A percentile compares a stretch with the other conserved stretches of the same genome.
Evolutionary conservation across 2,329 filamentous ascomycete species (phyloP).

Genomic region (Penicillium sp.): DNA sequence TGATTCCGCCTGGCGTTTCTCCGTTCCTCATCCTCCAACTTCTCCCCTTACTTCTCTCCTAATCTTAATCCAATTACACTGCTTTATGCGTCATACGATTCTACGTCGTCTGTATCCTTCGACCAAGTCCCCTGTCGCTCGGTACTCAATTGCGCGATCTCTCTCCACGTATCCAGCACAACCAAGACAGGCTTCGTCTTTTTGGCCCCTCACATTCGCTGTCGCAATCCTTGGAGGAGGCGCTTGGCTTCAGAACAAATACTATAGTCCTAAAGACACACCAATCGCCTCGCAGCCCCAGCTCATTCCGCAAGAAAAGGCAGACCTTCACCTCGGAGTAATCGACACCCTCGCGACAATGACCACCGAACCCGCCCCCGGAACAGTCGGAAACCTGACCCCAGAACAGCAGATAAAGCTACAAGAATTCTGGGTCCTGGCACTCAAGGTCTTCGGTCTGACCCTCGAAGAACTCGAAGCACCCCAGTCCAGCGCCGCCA

Average conservation of each 20-base stretch:
- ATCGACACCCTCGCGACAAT: conserved; percentile 39
- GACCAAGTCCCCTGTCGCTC: conserved; percentile 27
- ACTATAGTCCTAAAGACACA: conserved; percentile 20
- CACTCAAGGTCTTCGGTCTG: conserved; percentile 72
- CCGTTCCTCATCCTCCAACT: not conserved
- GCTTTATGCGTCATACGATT: conserved; percentile 37
- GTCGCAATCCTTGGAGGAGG: conserved; percentile 35
- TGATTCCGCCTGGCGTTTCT: conserved; percentile 2
- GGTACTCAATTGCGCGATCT: conserved; percentile 22
- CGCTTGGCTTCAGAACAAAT: conserved; percentile 34
- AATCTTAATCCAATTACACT: conserved; percentile 1
- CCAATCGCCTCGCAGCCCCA: conserved; percentile 11
- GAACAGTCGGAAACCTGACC: conserved; percentile 83
- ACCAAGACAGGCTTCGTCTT: conserved; percentile 36
- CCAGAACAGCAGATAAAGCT: conserved; percentile 83
- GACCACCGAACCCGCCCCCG: conserved; percentile 42
- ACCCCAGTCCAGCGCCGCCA: conserved; percentile 15
- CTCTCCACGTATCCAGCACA: conserved; percentile 29
- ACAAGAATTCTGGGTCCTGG: conserved; percentile 75
- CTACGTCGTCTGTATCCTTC: conserved; percentile 33
- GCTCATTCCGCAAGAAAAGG: conserved; percentile 11
- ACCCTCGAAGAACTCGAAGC: conserved; percentile 28
- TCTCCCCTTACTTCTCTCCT: conserved; percentile 5
- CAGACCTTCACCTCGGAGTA: conserved; percentile 30
- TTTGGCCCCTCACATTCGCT: conserved; percentile 38